A percentile compares a stretch with the other conserved stretches of the same genome.
Conservation (phyloP, 768 basidiomycete genomes). For the Asterophora lycoperdoides region DNA sequence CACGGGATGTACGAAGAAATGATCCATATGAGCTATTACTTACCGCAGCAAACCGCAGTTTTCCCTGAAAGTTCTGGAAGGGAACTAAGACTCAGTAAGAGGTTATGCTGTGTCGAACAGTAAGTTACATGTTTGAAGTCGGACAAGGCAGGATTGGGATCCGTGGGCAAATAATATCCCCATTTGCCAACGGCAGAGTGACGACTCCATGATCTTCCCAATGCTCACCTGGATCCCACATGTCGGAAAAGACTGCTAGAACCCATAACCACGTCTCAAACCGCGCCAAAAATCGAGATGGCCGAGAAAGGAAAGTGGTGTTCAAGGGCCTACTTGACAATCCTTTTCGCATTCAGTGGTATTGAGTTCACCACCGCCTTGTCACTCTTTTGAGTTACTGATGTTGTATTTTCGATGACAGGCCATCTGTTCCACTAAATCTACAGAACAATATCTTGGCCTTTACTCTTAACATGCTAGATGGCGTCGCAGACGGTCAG, state of each 20-base stretch:
- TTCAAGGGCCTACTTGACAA: slow-evolving; percentile 71
- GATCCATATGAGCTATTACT: no score
- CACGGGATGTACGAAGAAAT: no score
- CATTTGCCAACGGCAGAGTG: no score
- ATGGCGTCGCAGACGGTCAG: slow-evolving; percentile 46
- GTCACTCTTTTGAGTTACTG: slow-evolving; percentile 10
- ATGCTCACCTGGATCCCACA: slow-evolving; percentile 17
- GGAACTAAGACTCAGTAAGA: no score
- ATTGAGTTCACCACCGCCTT: slow-evolving; percentile 11
- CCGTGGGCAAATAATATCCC: no score
- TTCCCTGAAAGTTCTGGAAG: no score
- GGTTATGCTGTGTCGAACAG: no score
- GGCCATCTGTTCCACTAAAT: slow-evolving; percentile 61
- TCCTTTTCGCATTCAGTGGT: slow-evolving; percentile 72
- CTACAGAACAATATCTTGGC: slow-evolving; percentile 59
- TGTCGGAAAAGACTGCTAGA: slow-evolving; percentile 49
- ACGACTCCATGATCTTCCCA: no score
- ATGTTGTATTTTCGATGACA: slow-evolving; percentile 21
- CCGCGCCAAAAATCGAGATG: slow-evolving; percentile 46
- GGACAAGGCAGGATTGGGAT: no score
- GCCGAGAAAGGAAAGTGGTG: slow-evolving; percentile 53
- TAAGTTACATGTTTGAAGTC: no score
- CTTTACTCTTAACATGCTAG: slow-evolving; percentile 44
- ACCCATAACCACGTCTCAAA: slow-evolving; percentile 59
- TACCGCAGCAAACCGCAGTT: no score